A percentile compares a stretch with the other conserved stretches of the same genome.
Conservation (phyloP, 176 grass and related monocot species). For the Aegilops bicornis region DNA sequence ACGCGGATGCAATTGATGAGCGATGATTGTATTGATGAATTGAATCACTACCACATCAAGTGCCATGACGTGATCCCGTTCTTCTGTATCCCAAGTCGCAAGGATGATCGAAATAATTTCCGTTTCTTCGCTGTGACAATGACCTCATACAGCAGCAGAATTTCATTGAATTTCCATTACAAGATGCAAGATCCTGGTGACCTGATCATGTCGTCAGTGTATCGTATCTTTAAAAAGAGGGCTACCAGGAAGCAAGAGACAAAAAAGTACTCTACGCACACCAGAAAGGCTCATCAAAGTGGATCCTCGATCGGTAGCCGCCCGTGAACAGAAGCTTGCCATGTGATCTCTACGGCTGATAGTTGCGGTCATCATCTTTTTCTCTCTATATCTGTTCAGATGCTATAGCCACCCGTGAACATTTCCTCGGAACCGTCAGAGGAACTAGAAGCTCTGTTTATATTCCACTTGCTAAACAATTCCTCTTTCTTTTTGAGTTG, state of each 20-base stretch:
- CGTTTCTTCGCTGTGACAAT: background rate
- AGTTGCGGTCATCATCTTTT: background rate
- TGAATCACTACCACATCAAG: background rate
- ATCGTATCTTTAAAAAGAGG: background rate
- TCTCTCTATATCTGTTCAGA: background rate
- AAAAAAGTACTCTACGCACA: background rate
- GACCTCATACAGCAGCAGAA: background rate
- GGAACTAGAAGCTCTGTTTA: background rate
- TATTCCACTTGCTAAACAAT: background rate
- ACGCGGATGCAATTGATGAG: background rate
- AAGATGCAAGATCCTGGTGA: background rate
- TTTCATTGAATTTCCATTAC: background rate
- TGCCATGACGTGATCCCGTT: background rate
- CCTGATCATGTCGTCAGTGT: background rate
- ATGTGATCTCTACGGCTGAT: slow-evolving; percentile 14
- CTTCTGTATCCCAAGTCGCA: background rate
- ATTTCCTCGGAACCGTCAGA: background rate
- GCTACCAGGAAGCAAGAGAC: background rate
- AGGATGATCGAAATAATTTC: background rate
- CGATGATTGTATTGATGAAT: background rate
- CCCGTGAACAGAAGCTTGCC: slow-evolving; percentile 15
- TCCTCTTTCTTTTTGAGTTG: too few relatives aligned
- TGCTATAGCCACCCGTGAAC: background rate
- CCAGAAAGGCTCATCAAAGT: background rate
- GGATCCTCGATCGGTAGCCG: background rate